Percentiles rank a stretch among this genome's conserved stretches.
phyloP scores from a whole-genome alignment of 2,329 filamentous ascomycete genomes.

The Plectosphaerella plurivora region DNA sequence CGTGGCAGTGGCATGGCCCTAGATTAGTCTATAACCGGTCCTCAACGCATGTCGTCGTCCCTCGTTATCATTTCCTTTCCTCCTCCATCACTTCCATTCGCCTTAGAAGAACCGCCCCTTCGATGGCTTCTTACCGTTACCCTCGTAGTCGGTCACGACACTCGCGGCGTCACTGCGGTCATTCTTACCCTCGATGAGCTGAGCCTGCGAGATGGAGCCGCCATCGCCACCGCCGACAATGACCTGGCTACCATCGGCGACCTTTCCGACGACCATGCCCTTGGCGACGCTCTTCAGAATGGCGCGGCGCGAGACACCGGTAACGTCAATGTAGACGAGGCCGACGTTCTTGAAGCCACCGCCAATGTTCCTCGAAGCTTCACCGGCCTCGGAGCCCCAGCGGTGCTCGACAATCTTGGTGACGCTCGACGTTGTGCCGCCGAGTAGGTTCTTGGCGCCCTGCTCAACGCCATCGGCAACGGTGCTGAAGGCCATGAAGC shows the following conservation, averaged over 20 bases:
- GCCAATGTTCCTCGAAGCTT: constrained; percentile 69
- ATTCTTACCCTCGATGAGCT: constrained; percentile 15
- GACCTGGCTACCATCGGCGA: constrained; percentile 68
- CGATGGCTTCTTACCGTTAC: constrained; percentile 25
- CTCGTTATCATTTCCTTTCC: no score
- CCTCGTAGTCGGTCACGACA: constrained; percentile 20
- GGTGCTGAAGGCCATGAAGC: constrained; percentile 92
- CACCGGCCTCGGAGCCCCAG: constrained; percentile 81
- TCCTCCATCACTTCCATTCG: not conserved
- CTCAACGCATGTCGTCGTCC: not conserved
- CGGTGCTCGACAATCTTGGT: constrained; percentile 83
- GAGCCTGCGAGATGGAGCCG: constrained; percentile 14
- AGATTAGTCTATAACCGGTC: not conserved
- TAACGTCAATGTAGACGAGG: constrained; percentile 93
- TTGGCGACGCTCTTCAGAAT: constrained; percentile 94
- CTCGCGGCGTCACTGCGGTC: constrained; percentile 15
- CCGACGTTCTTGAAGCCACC: constrained; percentile 94
- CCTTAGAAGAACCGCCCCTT: constrained; percentile 3
- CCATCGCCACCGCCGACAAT: constrained; percentile 63
- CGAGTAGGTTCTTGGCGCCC: constrained; percentile 73
- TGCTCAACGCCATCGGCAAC: constrained; percentile 92
- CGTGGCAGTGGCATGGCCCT: no score
- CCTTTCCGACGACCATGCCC: constrained; percentile 86
- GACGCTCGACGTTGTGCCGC: constrained; percentile 70
- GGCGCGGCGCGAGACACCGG: constrained; percentile 83